These are phyloP conservation scores for Ilyonectria mors-panacis DNA, from an alignment of 2,329 filamentous ascomycete genomes.

Conservation along the genomic window DNA sequence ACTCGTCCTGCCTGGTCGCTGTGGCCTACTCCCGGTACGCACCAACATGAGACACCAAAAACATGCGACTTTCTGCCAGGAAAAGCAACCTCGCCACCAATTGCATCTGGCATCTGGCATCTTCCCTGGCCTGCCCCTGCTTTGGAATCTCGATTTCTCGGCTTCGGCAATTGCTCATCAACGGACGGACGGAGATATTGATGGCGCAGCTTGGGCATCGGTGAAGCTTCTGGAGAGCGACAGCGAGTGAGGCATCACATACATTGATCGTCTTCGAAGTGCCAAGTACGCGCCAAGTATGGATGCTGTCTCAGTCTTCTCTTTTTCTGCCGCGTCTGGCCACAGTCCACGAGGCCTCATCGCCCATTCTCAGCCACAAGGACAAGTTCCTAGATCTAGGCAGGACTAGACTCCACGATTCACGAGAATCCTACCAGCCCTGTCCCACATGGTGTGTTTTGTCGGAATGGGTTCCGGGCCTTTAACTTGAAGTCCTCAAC, in stretches of 20 bases:
- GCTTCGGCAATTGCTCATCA: conserved; percentile 9
- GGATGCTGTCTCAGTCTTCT: background rate
- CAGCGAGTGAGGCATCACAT: background rate
- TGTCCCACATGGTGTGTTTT: background rate
- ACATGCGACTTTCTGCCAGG: conserved; percentile 9
- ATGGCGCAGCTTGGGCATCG: background rate
- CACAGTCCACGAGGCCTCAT: background rate
- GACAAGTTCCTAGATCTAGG: background rate
- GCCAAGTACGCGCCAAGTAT: too few relatives aligned
- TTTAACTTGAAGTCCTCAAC: background rate
- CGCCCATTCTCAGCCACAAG: background rate
- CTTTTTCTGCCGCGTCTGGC: background rate
- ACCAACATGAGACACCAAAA: background rate
- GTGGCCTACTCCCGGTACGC: background rate
- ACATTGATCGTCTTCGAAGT: background rate
- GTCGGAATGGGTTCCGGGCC: background rate
- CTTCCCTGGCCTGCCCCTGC: conserved; percentile 6
- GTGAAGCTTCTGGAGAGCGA: too few relatives aligned
- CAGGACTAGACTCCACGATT: background rate
- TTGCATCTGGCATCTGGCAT: background rate
- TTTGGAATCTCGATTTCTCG: conserved; percentile 8
- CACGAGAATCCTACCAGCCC: background rate
- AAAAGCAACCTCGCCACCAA: conserved; percentile 10
- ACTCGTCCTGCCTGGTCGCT: background rate
- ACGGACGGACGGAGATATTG: conserved; percentile 18